Evolutionary conservation across 495 filamentous ascomycete species (phyloP), one percentile per base, ranked within the genome.

Genomic region (Penicillium atrosanguineum): DNA sequence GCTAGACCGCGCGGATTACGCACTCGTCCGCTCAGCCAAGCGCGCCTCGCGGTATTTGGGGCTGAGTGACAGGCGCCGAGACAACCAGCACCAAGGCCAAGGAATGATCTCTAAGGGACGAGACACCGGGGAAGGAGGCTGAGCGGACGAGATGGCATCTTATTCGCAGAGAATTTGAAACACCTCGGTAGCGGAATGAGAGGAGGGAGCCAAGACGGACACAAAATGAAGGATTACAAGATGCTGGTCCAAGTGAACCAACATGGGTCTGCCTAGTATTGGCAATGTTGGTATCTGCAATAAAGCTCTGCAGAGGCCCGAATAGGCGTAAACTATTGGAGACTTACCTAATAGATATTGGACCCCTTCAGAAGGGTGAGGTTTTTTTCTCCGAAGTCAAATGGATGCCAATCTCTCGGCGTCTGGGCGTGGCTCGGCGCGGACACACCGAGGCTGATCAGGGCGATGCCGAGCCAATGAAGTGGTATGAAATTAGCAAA

Each of bases 391-490:
- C 41, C 50, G 7, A 31, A 46, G 20, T 42, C 36, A 44, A 50
- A 52, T 15, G 46, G 48, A 55, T 68, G 69, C 64, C 69, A 70
- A 68, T 61, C 58, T 65, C 69, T 70, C 49, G 67, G 69, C 69
- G 59, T 26, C 62, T 65, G 57, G 63, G 62, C 69, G 60, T 49
- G n/a, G 60, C 60, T 67, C 52, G 61, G 50, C 61, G 55, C 56
- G 44, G 54, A 53, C 48, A 34, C 21, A 26, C 16, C 18, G 37
- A 29, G 38, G 38, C 38, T 20, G 26, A 23, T 29, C 25, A 5
- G 39, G 39, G 23, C 38, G 19, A 40, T 40, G 2, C 1, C 1
- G 7, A 16, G n/a, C 38, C n/a, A 20, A 12, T 34, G 9, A 12
- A 14, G 11, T 1, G 11, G 3, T 5, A 34, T 11, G 11, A 34